A percentile compares a stretch with the other conserved stretches of the same genome.
These are phyloP conservation scores for Pyrenochaeta sp. DNA, from an alignment of 2,329 filamentous ascomycete species.

Conservation along the genomic window DNA sequence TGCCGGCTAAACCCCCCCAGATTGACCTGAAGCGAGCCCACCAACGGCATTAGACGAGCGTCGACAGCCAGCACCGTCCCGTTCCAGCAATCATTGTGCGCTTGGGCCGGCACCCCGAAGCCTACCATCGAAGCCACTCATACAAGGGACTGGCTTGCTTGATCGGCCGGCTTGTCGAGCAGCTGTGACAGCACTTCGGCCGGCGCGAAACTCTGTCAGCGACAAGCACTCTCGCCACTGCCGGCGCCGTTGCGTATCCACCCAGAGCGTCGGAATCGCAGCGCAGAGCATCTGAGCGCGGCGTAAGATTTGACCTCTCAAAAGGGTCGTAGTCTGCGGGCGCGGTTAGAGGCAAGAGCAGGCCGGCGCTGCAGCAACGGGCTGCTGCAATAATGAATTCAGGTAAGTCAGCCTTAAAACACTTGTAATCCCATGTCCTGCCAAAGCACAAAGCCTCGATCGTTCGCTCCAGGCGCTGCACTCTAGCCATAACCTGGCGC, in stretches of 20 bases:
- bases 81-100: slow-evolving; percentile 22
- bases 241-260: slow-evolving; percentile 35
- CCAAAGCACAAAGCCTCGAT: slow-evolving; percentile 35
- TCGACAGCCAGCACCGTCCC: slow-evolving; percentile 23
- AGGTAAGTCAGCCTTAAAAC: slow-evolving; percentile 49
- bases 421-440: slow-evolving; percentile 33
- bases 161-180: slow-evolving; percentile 16
- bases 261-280: slow-evolving; percentile 35
- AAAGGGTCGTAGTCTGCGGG: slow-evolving; percentile 26
- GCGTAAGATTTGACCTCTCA: slow-evolving; percentile 35
- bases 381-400: slow-evolving; percentile 46
- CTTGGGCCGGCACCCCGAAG: slow-evolving; percentile 24
- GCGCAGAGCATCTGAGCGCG: slow-evolving; percentile 29
- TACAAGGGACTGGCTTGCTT: slow-evolving; percentile 15
- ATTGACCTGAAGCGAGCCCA: slow-evolving; percentile 49
- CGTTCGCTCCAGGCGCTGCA: slow-evolving; percentile 34
- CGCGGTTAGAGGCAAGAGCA: slow-evolving; percentile 27
- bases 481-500: slow-evolving; percentile 43
- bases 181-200: slow-evolving; percentile 19
- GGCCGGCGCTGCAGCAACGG: slow-evolving; percentile 27
- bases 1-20: slow-evolving; percentile 48
- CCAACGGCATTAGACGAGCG: slow-evolving; percentile 43
- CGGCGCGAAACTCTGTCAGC: slow-evolving; percentile 26
- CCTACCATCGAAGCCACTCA: slow-evolving; percentile 16
- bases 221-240: slow-evolving; percentile 33